Evolutionary conservation across 2,329 filamentous ascomycete species (phyloP).

Genomic region (Diplocarpon mali): DNA sequence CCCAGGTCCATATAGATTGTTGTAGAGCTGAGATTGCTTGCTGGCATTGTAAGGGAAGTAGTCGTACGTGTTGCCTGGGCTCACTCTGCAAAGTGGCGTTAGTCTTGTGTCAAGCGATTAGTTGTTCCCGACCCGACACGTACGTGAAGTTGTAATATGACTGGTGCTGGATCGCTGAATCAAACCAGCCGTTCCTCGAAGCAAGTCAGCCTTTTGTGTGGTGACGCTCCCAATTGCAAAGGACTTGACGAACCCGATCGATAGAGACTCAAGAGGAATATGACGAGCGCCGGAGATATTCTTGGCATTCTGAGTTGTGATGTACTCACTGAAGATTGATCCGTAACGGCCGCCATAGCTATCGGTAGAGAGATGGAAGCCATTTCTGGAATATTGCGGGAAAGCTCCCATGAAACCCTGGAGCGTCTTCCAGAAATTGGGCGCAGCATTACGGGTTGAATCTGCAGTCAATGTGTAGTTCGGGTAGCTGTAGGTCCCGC

Average conservation of each 20-base stretch:
- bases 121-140: background rate
- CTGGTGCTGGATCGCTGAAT: constrained; percentile 43
- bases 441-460: constrained; percentile 40
- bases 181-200: constrained; percentile 42
- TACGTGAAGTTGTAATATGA: constrained; percentile 46
- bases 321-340: constrained; percentile 45
- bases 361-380: constrained; percentile 45
- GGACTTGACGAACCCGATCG: constrained; percentile 32
- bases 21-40: constrained; percentile 40
- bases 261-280: constrained; percentile 36
- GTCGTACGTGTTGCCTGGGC: constrained; percentile 45
- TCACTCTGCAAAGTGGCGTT: constrained; percentile 4
- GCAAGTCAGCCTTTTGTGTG: constrained; percentile 2
- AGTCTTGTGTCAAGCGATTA: background rate
- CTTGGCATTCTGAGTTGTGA: constrained; percentile 49
- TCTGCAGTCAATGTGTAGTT: constrained; percentile 41
- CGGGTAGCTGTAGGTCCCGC: constrained; percentile 44
- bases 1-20: constrained; percentile 47
- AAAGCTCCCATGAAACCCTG: constrained; percentile 55
- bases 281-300: constrained; percentile 36
- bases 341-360: constrained; percentile 48
- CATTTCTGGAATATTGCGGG: constrained; percentile 37
- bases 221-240: background rate
- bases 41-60: constrained; percentile 40
- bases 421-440: constrained; percentile 48